Percentiles rank a stretch among this genome's conserved stretches.
These are phyloP conservation scores for Solanum okadae DNA, from an alignment of 257 asterid species.

Conservation along the genomic window DNA sequence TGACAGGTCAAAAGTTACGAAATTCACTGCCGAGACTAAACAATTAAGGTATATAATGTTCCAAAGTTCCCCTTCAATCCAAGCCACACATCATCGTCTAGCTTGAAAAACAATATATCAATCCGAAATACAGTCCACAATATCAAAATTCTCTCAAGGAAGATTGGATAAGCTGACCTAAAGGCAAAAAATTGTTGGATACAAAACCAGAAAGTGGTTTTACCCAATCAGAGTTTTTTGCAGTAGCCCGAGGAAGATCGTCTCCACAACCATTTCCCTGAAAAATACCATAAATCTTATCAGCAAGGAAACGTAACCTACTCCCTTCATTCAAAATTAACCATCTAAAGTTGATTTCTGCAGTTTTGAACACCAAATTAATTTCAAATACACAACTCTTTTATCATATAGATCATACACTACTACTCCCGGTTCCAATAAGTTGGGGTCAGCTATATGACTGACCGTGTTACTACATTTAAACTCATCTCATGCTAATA, in stretches of 20 bases:
- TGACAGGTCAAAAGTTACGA: not conserved
- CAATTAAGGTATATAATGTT: not conserved
- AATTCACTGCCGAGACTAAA: not conserved
- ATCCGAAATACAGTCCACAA: not conserved
- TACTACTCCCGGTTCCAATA: not conserved
- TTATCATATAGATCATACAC: not conserved
- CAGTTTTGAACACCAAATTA: not conserved
- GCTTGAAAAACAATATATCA: not conserved
- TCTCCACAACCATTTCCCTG: constrained; percentile 47
- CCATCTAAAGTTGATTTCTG: not conserved
- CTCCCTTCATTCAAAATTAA: not conserved
- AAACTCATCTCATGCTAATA: not conserved
- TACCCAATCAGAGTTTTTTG: constrained; percentile 25
- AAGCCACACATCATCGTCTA: not conserved
- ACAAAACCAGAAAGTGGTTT: constrained; percentile 39
- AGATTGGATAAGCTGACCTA: constrained; percentile 33
- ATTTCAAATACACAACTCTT: not conserved
- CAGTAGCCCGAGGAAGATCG: constrained; percentile 10
- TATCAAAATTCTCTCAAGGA: not conserved
- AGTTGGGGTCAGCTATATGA: not conserved
- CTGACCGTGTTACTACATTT: not conserved
- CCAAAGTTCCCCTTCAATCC: not conserved
- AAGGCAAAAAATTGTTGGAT: constrained; percentile 63
- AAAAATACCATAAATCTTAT: constrained; percentile 1
- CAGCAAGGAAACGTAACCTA: not conserved